Percentiles rank a stretch among this genome's conserved stretches.
phyloP scores from a whole-genome alignment of 768 basidiomycete genomes.

The Tylopilus balloui region DNA sequence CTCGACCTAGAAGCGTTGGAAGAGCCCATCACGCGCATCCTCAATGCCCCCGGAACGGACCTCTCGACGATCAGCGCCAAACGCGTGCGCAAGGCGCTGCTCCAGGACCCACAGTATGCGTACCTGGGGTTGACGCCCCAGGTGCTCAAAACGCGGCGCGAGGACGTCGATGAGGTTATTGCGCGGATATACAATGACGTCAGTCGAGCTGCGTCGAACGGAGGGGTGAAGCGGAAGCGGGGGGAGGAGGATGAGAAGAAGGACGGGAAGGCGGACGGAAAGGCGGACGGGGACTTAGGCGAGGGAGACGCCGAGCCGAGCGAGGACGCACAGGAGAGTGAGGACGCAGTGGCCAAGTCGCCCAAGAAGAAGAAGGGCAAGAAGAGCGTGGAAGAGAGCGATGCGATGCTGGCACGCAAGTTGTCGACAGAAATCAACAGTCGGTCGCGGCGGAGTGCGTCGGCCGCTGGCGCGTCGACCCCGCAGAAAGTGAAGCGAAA shows the following conservation, averaged over 20 bases:
- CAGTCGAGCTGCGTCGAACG: slow-evolving; percentile 33
- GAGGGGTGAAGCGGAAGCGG: slow-evolving; percentile 26
- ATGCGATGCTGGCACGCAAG: slow-evolving; percentile 68
- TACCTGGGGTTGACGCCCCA: slow-evolving; percentile 52
- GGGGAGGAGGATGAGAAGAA: slow-evolving; percentile 24
- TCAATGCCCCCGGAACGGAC: slow-evolving; percentile 73
- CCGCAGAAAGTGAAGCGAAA: slow-evolving; percentile 41
- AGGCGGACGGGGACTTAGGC: slow-evolving; percentile 3
- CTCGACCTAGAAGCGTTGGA: slow-evolving; percentile 54
- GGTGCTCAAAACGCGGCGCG: slow-evolving; percentile 61
- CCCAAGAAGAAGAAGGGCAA: slow-evolving; percentile 45
- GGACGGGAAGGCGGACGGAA: background rate
- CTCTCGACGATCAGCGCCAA: slow-evolving; percentile 81
- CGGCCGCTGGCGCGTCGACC: slow-evolving; percentile 36
- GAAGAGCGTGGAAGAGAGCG: slow-evolving; percentile 51
- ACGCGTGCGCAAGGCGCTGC: slow-evolving; percentile 74
- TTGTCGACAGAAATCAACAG: slow-evolving; percentile 68
- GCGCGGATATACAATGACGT: slow-evolving; percentile 59
- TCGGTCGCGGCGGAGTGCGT: slow-evolving; percentile 45
- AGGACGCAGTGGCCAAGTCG: slow-evolving; percentile 17
- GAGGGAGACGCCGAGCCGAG: slow-evolving; percentile 19
- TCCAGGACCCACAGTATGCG: slow-evolving; percentile 34
- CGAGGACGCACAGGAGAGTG: slow-evolving; percentile 17
- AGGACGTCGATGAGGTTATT: slow-evolving; percentile 67
- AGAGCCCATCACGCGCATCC: slow-evolving; percentile 61